A percentile compares a stretch with the other conserved stretches of the same genome.
These are phyloP conservation scores for Mycena epipterygia DNA, from an alignment of 768 basidiomycete species.

Conservation along the genomic window DNA sequence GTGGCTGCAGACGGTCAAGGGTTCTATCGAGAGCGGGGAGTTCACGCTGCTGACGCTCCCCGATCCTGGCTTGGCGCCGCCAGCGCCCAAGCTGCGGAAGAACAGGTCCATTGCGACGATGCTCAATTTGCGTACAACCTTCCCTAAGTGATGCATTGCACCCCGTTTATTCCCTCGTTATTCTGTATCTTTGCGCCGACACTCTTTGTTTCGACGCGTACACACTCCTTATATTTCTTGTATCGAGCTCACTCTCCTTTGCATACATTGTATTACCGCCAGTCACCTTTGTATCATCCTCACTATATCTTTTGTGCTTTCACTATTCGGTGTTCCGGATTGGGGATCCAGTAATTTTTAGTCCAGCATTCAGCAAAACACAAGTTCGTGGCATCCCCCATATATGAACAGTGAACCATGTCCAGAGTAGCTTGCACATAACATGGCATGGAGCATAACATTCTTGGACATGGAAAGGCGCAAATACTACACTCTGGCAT, in stretches of 20 bases:
- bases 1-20: slow-evolving; percentile 28
- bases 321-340: too few relatives aligned
- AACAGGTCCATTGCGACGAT: slow-evolving; percentile 30
- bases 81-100: slow-evolving; percentile 16
- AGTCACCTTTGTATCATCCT: neutral
- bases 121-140: slow-evolving; percentile 22
- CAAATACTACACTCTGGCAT: slow-evolving; percentile 40
- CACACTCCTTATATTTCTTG: slow-evolving; percentile 15
- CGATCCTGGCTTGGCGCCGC: neutral
- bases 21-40: slow-evolving; percentile 5
- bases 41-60: slow-evolving; percentile 22
- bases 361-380: too few relatives aligned
- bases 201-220: neutral
- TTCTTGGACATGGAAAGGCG: slow-evolving; percentile 41
- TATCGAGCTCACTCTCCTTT: neutral
- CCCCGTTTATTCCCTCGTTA: neutral
- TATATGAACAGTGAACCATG: neutral
- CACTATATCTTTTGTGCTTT: too few relatives aligned
- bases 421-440: slow-evolving; percentile 19
- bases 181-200: neutral
- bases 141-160: neutral
- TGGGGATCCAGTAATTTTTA: too few relatives aligned
- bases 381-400: too few relatives aligned
- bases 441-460: slow-evolving; percentile 40
- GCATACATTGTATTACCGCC: neutral